Base-by-base conservation (phyloP, 495 filamentous ascomycete species). In the Amniculicola lignicola region DNA sequence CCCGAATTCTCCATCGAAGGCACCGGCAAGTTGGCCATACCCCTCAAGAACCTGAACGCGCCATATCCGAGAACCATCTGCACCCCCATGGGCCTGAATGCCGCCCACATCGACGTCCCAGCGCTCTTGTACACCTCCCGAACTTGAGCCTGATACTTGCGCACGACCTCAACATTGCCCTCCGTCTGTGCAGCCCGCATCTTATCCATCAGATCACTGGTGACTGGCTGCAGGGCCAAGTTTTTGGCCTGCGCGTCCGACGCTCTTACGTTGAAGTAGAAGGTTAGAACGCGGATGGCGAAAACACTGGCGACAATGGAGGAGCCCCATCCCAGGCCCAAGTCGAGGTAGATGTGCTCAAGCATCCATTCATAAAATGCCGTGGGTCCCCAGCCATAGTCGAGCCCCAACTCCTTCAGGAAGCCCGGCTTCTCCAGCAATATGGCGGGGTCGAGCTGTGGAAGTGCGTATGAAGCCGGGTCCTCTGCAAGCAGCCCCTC, bases 341-440 rank as follows among this genome's bases (percentile, higher is more conserved):
- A 65, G 63, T 75, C 83, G 49, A 96, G 70, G 71, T 96, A 88
- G 43, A 93, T 64, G 64, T 91, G 83, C 72, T 98, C 93, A 25
- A 96, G 70, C 6, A 83, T 2, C 72, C 72, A 88, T 74, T 96
- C 75, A 48, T 93, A 79, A 9, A 79, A 53, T 0, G 82, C 65
- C 0, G 88, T 85, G 2, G 84, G 77, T 19, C 93, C 91, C 75
- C 75, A 90, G 63, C 90, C 89, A 63, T 82, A 96, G 57, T 96
- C 89, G 18, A 97, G 71, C 1, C 93, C 93, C 18, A 96, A 72
- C 0, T 79, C 78, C 61, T 87, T 85, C 44, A 98, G 76, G 62
- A 88, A 96, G 44, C 93, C 93, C 54, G 93, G 83, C 16, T 80
- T 74, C 57, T 89, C 86, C 16, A 86, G 79, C 35, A 87, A 77